These are phyloP conservation scores for Laetiporus sulphureus DNA, from an alignment of 1,284 basidiomycete species.

Conservation along the genomic window DNA sequence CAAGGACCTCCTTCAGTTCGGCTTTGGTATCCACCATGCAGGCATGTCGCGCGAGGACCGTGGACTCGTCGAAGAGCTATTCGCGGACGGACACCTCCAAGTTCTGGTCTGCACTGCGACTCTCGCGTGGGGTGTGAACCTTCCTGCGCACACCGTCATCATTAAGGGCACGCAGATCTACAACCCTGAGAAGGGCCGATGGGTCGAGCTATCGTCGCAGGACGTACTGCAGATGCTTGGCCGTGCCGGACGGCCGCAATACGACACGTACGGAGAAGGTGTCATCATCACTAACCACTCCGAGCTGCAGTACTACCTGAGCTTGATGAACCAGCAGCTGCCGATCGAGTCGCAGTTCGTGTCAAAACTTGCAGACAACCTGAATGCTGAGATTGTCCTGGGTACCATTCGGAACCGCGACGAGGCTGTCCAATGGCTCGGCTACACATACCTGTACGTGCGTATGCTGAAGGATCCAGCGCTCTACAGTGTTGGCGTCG, in stretches of 20 bases:
- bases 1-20: slow-evolving; percentile 90
- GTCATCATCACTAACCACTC: slow-evolving; percentile 98
- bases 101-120: slow-evolving; percentile 97
- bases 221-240: slow-evolving; percentile 99
- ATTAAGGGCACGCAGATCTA: slow-evolving; percentile 99
- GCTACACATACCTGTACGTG: slow-evolving; percentile 97
- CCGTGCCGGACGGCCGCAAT: slow-evolving; percentile 95
- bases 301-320: slow-evolving; percentile 95
- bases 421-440: slow-evolving; percentile 97
- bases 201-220: slow-evolving; percentile 94
- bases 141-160: slow-evolving; percentile 97
- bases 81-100: slow-evolving; percentile 89
- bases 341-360: slow-evolving; percentile 98
- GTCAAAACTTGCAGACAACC: slow-evolving; percentile 87
- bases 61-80: slow-evolving; percentile 90
- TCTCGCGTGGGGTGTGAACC: slow-evolving; percentile 98
- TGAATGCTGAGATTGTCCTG: slow-evolving; percentile 97
- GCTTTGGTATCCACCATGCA: slow-evolving; percentile 98
- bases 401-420: slow-evolving; percentile 94
- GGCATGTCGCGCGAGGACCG: slow-evolving; percentile 96
- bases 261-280: slow-evolving; percentile 96
- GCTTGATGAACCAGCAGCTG: slow-evolving; percentile 89
- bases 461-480: slow-evolving; percentile 91
- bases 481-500: slow-evolving; percentile 85
- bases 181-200: slow-evolving; percentile 97